Evolutionary conservation across 2,329 filamentous ascomycete species (phyloP).

Genomic region (Penicillium crustosum): DNA sequence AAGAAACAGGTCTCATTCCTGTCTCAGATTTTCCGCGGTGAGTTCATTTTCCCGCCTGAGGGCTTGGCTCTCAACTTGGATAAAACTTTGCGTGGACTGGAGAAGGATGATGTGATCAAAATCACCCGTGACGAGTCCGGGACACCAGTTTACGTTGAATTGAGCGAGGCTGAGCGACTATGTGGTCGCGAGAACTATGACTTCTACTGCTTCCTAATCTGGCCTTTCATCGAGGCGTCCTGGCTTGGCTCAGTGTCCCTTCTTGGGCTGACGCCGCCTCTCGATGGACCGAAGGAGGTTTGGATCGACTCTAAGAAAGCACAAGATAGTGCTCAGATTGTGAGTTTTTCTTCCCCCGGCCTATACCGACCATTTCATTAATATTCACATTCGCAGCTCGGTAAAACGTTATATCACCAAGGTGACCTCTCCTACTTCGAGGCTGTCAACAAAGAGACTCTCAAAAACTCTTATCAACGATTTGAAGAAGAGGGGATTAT

Average conservation of each 20-base stretch:
- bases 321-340: slow-evolving; percentile 77
- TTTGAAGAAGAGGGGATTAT: slow-evolving; percentile 92
- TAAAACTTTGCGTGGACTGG: slow-evolving; percentile 73
- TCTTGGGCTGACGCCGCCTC: slow-evolving; percentile 78
- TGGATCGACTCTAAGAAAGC: slow-evolving; percentile 79
- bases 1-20: slow-evolving; percentile 81
- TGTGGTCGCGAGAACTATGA: slow-evolving; percentile 92
- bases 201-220: slow-evolving; percentile 98
- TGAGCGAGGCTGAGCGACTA: slow-evolving; percentile 72
- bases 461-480: slow-evolving; percentile 86
- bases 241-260: slow-evolving; percentile 90
- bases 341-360: slow-evolving; percentile 44
- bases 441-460: slow-evolving; percentile 95
- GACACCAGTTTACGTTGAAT: slow-evolving; percentile 65
- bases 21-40: slow-evolving; percentile 88
- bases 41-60: slow-evolving; percentile 94
- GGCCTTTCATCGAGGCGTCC: slow-evolving; percentile 93
- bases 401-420: slow-evolving; percentile 96
- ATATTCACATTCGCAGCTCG: slow-evolving; percentile 58
- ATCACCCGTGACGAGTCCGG: slow-evolving; percentile 58
- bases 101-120: slow-evolving; percentile 73
- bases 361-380: background rate
- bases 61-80: slow-evolving; percentile 78
- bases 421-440: slow-evolving; percentile 97
- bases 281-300: slow-evolving; percentile 56